Percentiles rank a stretch among this genome's conserved stretches.
Evolutionary conservation across 2,329 filamentous ascomycete genomes (phyloP).

Genomic region (Phyllosticta capitalensis): DNA sequence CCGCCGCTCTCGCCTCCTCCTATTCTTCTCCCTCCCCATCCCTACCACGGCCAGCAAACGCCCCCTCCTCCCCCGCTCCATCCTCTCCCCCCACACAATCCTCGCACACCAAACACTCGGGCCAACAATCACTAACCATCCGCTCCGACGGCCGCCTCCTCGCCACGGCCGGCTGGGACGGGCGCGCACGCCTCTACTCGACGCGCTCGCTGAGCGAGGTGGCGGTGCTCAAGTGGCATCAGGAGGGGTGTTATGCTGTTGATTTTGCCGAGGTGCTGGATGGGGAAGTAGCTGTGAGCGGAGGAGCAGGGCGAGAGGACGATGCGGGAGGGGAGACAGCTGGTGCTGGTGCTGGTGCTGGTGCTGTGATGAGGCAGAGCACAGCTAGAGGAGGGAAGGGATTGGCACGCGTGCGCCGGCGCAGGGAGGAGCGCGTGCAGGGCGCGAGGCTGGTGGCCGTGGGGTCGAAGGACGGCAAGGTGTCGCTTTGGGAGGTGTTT

Average conservation of each 20-base stretch:
- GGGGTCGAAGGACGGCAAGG: constrained; percentile 88
- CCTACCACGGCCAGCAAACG: neutral
- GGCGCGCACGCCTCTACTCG: constrained; percentile 70
- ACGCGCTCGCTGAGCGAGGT: constrained; percentile 73
- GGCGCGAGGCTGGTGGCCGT: constrained; percentile 79
- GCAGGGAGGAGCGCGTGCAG: constrained; percentile 46
- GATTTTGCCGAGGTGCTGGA: constrained; percentile 53
- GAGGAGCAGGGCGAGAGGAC: neutral
- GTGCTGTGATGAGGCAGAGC: neutral
- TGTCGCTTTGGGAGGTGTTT: constrained; percentile 93
- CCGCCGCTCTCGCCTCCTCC: neutral
- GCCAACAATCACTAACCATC: constrained; percentile 72
- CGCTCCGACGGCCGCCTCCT: constrained; percentile 75
- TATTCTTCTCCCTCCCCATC: constrained; percentile 38
- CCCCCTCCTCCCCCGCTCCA: constrained; percentile 1
- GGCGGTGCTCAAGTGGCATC: constrained; percentile 91
- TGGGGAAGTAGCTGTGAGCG: neutral
- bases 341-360: constrained; percentile 12
- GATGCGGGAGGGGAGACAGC: neutral
- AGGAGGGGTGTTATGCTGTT: constrained; percentile 73
- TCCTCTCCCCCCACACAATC: constrained; percentile 30
- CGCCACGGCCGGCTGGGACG: constrained; percentile 90
- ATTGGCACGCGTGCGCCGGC: constrained; percentile 21
- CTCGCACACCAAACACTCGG: constrained; percentile 71
- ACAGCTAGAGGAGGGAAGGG: too few species aligned